Evolutionary conservation across 2,329 filamentous ascomycete species (phyloP).

Genomic region (Aspergillus persii): DNA sequence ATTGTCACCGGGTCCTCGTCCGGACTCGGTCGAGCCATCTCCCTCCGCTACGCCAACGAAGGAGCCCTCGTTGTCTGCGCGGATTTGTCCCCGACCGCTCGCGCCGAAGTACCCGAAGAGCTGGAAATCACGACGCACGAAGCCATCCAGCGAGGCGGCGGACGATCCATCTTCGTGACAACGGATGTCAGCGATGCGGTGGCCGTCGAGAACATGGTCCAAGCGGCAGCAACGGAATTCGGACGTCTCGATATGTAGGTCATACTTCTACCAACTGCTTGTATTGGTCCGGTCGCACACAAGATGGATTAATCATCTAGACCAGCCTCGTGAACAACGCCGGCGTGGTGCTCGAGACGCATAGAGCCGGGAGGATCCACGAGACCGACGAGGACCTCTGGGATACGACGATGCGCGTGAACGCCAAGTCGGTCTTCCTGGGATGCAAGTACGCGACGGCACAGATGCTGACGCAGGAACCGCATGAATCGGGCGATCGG

Average conservation of each 20-base stretch:
- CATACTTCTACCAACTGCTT: background rate
- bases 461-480: conserved; percentile 38
- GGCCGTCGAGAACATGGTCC: conserved; percentile 39
- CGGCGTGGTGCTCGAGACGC: conserved; percentile 46
- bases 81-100: conserved; percentile 30
- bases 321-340: conserved; percentile 49
- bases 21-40: conserved; percentile 47
- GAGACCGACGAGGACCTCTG: conserved; percentile 46
- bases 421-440: conserved; percentile 40
- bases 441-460: conserved; percentile 38
- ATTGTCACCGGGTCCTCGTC: conserved; percentile 50
- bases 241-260: conserved; percentile 46
- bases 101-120: conserved; percentile 29
- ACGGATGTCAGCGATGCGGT: conserved; percentile 42
- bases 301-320: conserved; percentile 25
- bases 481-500: conserved; percentile 27
- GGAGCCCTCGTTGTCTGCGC: conserved; percentile 45
- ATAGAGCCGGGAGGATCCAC: conserved; percentile 42
- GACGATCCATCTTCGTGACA: conserved; percentile 43
- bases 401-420: conserved; percentile 41
- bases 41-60: conserved; percentile 39
- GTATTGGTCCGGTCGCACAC: conserved; percentile 39
- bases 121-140: conserved; percentile 36
- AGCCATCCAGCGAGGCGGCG: conserved; percentile 35
- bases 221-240: conserved; percentile 33